Conservation (phyloP, 2,329 filamentous ascomycete species). For the Calonectria crousiana region DNA sequence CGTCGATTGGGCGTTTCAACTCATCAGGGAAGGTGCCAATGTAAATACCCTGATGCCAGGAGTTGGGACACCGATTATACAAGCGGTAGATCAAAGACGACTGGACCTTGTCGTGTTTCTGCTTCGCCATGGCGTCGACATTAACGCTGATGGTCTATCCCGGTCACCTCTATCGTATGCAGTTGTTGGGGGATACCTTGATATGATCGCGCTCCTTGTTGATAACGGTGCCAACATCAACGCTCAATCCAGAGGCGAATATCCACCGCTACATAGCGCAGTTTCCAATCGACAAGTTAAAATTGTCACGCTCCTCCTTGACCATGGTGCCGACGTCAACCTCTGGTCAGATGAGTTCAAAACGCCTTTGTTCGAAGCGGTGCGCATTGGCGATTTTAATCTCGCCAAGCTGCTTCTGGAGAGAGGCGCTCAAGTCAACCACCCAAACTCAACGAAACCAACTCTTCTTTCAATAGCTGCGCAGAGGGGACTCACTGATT, state of each 20-base stretch:
- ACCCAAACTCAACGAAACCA: accelerated
- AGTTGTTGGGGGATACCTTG: too few species aligned
- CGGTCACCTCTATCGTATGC: too few species aligned
- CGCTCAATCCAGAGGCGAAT: too few species aligned
- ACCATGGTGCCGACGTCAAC: neutral
- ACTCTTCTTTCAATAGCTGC: neutral
- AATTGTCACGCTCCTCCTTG: neutral
- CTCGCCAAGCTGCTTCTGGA: neutral
- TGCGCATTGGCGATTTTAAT: neutral
- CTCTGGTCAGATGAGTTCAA: neutral
- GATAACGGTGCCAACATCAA: too few species aligned
- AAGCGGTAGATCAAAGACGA: neutral
- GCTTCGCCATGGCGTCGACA: neutral
- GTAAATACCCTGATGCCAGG: neutral
- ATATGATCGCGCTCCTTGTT: too few species aligned
- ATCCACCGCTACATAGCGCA: too few species aligned
- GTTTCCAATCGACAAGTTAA: neutral
- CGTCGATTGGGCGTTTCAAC: neutral
- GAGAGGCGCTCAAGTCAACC: neutral
- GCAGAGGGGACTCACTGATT: neutral
- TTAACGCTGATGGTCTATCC: neutral
- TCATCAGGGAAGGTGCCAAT: neutral
- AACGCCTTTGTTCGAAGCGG: neutral
- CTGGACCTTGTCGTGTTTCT: neutral
- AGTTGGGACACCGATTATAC: neutral